Conservation (phyloP, 768 basidiomycete genomes). For the Agaricus subrufescens region DNA sequence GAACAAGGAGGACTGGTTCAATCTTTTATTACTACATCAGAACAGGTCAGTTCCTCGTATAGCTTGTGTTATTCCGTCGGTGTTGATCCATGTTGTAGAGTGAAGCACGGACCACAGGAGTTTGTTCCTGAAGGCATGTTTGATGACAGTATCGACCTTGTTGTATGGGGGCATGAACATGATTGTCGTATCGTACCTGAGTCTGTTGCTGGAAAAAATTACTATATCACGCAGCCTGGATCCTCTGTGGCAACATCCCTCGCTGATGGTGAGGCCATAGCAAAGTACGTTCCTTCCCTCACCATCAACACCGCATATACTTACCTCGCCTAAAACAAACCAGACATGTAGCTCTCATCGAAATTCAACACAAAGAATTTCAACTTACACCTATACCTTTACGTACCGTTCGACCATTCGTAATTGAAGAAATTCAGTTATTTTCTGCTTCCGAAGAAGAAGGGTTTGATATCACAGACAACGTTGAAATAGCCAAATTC, state of each 20-base stretch:
- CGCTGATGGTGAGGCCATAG: conserved; percentile 86
- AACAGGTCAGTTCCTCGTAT: conserved; percentile 62
- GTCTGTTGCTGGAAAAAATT: conserved; percentile 84
- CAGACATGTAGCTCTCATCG: conserved; percentile 88
- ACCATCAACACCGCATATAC: not conserved
- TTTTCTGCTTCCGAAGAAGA: conserved; percentile 76
- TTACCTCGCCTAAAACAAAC: not conserved
- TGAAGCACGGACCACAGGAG: conserved; percentile 91
- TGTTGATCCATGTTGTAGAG: conserved; percentile 39
- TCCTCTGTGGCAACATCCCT: conserved; percentile 93
- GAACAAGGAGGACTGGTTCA: conserved; percentile 93
- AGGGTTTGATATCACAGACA: conserved; percentile 71
- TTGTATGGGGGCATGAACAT: conserved; percentile 99
- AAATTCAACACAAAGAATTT: conserved; percentile 87
- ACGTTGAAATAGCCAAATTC: conserved; percentile 78
- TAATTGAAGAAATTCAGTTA: conserved; percentile 77
- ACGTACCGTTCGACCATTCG: conserved; percentile 91
- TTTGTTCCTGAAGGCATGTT: conserved; percentile 97
- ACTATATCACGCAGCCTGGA: conserved; percentile 92
- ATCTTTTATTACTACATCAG: conserved; percentile 89
- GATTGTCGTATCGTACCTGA: conserved; percentile 93
- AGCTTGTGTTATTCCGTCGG: not conserved
- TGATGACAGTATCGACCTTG: conserved; percentile 88
- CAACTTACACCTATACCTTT: conserved; percentile 81
- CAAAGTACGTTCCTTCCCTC: conserved; percentile 57